Evolutionary conservation across 768 basidiomycete species (phyloP).

Genomic region (Pleurotus tuoliensis): DNA sequence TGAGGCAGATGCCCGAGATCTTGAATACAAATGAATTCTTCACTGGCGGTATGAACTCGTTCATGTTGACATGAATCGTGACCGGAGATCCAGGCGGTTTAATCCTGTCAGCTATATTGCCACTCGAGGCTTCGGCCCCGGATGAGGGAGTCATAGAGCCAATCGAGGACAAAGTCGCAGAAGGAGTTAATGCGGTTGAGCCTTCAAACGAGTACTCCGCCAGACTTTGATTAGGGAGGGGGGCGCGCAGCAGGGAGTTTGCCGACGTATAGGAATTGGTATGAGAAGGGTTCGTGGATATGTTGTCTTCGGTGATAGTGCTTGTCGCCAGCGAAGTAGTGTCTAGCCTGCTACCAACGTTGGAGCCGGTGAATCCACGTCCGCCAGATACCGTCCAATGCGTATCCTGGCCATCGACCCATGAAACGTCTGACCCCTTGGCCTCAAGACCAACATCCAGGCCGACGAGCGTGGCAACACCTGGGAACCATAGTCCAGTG

Average conservation of each 20-base stretch:
- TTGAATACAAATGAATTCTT: slow-evolving; percentile 65
- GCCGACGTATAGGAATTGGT: slow-evolving; percentile 43
- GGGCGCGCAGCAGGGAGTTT: slow-evolving; percentile 69
- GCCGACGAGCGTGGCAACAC: slow-evolving; percentile 77
- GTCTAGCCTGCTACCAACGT: slow-evolving; percentile 38
- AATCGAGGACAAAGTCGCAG: slow-evolving; percentile 41
- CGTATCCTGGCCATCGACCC: slow-evolving; percentile 48
- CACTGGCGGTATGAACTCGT: slow-evolving; percentile 62
- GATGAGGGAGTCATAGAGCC: slow-evolving; percentile 46
- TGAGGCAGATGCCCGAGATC: slow-evolving; percentile 60
- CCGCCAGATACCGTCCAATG: slow-evolving; percentile 65
- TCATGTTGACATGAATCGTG: slow-evolving; percentile 77
- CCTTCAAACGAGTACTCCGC: slow-evolving; percentile 78
- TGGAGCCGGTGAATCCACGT: slow-evolving; percentile 68
- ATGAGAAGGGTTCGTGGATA: slow-evolving; percentile 22
- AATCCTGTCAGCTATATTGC: slow-evolving; percentile 15
- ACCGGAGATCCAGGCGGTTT: slow-evolving; percentile 56
- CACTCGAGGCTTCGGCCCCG: slow-evolving; percentile 5
- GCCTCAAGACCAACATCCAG: slow-evolving; percentile 70
- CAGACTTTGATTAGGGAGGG: slow-evolving; percentile 60
- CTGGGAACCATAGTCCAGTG: slow-evolving; percentile 77
- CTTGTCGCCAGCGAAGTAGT: slow-evolving; percentile 16
- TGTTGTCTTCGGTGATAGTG: slow-evolving; percentile 9
- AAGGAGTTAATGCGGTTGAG: slow-evolving; percentile 29
- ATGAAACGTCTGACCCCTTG: slow-evolving; percentile 64